These are phyloP conservation scores for Arthromyces matolae DNA, from an alignment of 768 basidiomycete species.

Conservation along the genomic window DNA sequence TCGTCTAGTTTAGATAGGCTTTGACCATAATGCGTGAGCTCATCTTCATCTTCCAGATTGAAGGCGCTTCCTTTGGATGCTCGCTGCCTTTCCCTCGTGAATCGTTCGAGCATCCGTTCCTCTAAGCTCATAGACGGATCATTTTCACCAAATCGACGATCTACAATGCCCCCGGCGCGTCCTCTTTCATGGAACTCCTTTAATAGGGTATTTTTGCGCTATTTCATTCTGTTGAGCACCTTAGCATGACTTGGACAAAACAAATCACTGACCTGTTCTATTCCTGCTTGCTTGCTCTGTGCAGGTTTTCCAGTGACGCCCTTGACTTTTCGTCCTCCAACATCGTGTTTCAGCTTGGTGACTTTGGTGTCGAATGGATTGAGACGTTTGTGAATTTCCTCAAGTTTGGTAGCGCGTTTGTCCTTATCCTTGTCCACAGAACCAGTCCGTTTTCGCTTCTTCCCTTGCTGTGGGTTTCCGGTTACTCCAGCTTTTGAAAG, in stretches of 20 bases:
- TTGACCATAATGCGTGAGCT: conserved; percentile 89
- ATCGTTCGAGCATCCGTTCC: conserved; percentile 95
- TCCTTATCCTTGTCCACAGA: conserved; percentile 75
- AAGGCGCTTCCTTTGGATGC: conserved; percentile 73
- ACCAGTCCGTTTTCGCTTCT: conserved; percentile 65
- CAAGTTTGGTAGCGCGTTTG: conserved; percentile 74
- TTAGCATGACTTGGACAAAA: neutral
- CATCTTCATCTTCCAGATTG: conserved; percentile 89
- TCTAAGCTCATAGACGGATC: conserved; percentile 90
- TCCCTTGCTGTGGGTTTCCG: conserved; percentile 49
- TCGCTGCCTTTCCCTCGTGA: conserved; percentile 85
- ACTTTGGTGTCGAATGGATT: conserved; percentile 95
- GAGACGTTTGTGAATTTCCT: conserved; percentile 78
- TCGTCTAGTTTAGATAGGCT: conserved; percentile 82
- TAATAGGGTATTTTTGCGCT: conserved; percentile 86
- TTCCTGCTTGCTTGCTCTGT: conserved; percentile 83
- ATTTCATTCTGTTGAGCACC: conserved; percentile 8
- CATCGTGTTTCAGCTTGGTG: conserved; percentile 89
- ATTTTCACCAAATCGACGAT: conserved; percentile 95
- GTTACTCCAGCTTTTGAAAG: conserved; percentile 77
- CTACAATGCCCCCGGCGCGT: conserved; percentile 84
- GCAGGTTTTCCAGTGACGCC: conserved; percentile 82
- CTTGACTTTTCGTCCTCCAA: conserved; percentile 83
- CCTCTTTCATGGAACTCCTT: conserved; percentile 83
- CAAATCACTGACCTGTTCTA: conserved; percentile 67